These are phyloP conservation scores for Cantharellus anzutake DNA, from an alignment of 768 basidiomycete genomes.

Conservation along the genomic window DNA sequence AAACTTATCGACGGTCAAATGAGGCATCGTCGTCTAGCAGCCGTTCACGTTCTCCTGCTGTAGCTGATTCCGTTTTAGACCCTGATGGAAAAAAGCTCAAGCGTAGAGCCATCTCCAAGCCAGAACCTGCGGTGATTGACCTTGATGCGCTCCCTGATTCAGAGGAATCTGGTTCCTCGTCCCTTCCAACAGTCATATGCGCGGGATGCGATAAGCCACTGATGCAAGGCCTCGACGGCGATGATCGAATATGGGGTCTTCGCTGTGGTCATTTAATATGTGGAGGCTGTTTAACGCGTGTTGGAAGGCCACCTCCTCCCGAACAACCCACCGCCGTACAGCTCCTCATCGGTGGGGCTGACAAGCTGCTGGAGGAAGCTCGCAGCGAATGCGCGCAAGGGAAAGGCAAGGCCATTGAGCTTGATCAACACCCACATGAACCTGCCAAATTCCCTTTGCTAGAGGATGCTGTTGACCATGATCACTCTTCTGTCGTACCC, in stretches of 20 bases:
- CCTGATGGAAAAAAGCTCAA: not conserved
- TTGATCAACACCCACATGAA: not conserved
- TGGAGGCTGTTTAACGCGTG: not conserved
- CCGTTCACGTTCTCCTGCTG: not conserved
- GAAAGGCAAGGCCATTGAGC: not conserved
- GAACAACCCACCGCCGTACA: not conserved
- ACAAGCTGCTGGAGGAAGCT: no score
- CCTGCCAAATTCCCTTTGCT: not conserved
- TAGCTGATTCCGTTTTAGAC: not conserved
- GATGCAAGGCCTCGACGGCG: not conserved
- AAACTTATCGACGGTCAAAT: no score
- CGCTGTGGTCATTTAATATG: conserved; percentile 1
- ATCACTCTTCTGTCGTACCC: not conserved
- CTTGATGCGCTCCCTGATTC: not conserved
- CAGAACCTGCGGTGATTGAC: not conserved
- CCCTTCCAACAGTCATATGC: not conserved
- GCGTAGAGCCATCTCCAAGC: not conserved
- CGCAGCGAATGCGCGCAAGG: not conserved
- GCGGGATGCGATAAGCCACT: not conserved
- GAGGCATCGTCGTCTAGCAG: not conserved
- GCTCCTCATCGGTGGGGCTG: not conserved
- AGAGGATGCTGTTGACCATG: not conserved
- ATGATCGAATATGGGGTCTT: not conserved
- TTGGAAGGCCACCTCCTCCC: not conserved
- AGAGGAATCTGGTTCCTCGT: not conserved